phyloP scores from a whole-genome alignment of 1,284 basidiomycete genomes.

The Puccinia horiana region DNA sequence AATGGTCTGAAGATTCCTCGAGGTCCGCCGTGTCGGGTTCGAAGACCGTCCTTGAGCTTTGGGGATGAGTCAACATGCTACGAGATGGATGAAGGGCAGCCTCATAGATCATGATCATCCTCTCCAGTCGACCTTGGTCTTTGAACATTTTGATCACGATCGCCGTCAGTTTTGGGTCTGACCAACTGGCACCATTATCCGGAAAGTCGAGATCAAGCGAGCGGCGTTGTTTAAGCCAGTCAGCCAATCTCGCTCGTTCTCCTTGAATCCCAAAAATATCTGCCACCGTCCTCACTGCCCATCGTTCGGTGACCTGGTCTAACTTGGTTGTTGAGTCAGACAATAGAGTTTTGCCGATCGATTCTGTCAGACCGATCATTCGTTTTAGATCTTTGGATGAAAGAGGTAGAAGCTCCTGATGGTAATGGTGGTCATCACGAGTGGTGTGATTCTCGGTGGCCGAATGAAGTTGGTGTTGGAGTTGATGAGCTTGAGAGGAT shows the following conservation, averaged over 20 bases:
- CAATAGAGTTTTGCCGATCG: neutral
- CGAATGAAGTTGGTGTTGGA: neutral
- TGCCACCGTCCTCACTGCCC: constrained; percentile 8
- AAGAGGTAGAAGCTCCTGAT: constrained; percentile 13
- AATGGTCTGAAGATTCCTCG: neutral
- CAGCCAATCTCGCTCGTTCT: neutral
- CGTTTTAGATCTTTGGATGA: constrained; percentile 31
- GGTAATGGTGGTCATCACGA: neutral
- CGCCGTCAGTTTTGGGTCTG: constrained; percentile 38
- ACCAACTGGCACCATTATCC: constrained; percentile 45
- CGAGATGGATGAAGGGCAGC: constrained; percentile 37
- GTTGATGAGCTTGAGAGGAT: neutral
- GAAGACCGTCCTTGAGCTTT: neutral
- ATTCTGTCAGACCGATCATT: constrained; percentile 22
- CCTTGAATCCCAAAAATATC: constrained; percentile 30
- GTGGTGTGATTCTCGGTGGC: neutral
- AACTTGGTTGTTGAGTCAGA: neutral
- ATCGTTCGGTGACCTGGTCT: constrained; percentile 12
- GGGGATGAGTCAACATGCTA: constrained; percentile 3
- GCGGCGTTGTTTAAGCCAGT: constrained; percentile 27
- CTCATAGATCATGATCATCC: constrained; percentile 42
- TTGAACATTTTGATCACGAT: constrained; percentile 36
- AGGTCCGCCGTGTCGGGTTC: neutral
- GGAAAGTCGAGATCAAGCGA: constrained; percentile 33
- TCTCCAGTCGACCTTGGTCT: constrained; percentile 11